phyloP scores from a whole-genome alignment of 2,329 filamentous ascomycete genomes.

The Exophiala xenobiotica region DNA sequence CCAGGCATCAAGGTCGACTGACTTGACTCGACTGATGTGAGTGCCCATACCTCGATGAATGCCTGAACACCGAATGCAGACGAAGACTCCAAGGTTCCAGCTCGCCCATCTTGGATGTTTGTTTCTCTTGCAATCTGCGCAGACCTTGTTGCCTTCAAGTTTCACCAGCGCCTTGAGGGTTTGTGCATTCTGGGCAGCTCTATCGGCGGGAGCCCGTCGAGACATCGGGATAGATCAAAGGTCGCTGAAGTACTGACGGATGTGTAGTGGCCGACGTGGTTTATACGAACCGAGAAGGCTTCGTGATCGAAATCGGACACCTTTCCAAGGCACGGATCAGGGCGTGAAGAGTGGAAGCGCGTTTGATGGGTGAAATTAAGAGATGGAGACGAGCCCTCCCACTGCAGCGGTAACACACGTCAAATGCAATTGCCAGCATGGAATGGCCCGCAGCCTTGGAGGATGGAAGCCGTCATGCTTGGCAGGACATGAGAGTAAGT shows the following conservation, averaged over 20 bases:
- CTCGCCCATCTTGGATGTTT: slow-evolving; percentile 99
- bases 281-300: neutral
- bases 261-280: neutral
- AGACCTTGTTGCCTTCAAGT: slow-evolving; percentile 91
- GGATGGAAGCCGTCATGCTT: neutral
- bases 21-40: slow-evolving; percentile 97
- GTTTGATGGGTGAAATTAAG: neutral
- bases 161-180: slow-evolving; percentile 95
- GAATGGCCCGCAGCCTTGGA: too few relatives aligned
- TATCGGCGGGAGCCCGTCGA: slow-evolving; percentile 61
- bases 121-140: slow-evolving; percentile 98
- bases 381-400: neutral
- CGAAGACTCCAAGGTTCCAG: slow-evolving; percentile 96
- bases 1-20: slow-evolving; percentile 96
- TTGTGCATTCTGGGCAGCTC: slow-evolving; percentile 87
- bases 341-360: too few relatives aligned
- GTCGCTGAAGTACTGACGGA: neutral
- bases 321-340: neutral
- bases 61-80: slow-evolving; percentile 97
- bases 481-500: neutral
- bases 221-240: slow-evolving; percentile 19
- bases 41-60: slow-evolving; percentile 99
- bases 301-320: neutral
- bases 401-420: too few relatives aligned
- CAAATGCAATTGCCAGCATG: neutral